Evolutionary conservation across 257 asterid genomes (phyloP).

Genomic region (Primulina huaijiensis): DNA sequence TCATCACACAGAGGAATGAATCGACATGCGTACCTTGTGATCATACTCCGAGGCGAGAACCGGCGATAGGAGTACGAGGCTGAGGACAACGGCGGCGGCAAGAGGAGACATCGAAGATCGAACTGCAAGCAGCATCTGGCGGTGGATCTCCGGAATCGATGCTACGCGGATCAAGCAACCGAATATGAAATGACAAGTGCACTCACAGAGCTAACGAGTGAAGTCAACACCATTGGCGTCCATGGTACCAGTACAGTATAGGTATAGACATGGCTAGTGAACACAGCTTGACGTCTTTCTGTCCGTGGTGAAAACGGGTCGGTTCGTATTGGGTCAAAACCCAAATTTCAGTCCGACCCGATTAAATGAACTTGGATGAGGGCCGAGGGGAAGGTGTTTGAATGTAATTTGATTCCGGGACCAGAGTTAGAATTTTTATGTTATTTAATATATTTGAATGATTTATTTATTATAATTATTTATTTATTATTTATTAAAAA

Average conservation of each 20-base stretch:
- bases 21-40: conserved; percentile 38
- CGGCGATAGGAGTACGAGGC: conserved; percentile 29
- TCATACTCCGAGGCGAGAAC: conserved; percentile 46
- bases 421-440: too few relatives aligned
- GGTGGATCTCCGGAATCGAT: conserved; percentile 34
- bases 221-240: not conserved
- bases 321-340: too few relatives aligned
- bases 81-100: conserved; percentile 20
- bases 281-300: too few relatives aligned
- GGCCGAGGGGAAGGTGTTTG: too few relatives aligned
- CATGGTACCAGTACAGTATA: not conserved
- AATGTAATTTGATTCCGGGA: too few relatives aligned
- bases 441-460: too few relatives aligned
- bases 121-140: conserved; percentile 28
- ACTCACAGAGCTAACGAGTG: not conserved
- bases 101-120: conserved; percentile 29
- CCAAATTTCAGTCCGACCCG: too few relatives aligned
- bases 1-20: not conserved
- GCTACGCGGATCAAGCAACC: conserved; percentile 5
- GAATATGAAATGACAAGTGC: not conserved
- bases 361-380: too few relatives aligned
- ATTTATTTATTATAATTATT: too few relatives aligned
- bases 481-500: too few relatives aligned
- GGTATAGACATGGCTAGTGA: too few relatives aligned
- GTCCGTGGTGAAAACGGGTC: too few relatives aligned